These are phyloP conservation scores for Ophiostoma sp. DNA, from an alignment of 2,329 filamentous ascomycete genomes.

Conservation along the genomic window DNA sequence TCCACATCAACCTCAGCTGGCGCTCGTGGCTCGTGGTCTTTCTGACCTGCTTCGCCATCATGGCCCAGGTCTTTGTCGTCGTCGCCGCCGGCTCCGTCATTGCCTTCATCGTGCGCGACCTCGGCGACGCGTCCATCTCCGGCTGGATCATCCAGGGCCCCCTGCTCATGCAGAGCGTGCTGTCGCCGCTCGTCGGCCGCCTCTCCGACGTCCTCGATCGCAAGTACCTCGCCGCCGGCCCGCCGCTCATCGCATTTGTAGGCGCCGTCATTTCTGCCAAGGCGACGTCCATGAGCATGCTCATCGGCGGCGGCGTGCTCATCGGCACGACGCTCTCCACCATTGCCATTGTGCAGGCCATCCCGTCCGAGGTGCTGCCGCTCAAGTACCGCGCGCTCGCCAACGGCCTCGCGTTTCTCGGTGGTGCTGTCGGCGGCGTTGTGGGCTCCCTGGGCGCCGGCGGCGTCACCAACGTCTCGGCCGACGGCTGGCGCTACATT, in stretches of 20 bases:
- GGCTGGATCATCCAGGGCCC: slow-evolving; percentile 55
- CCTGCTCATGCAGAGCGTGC: slow-evolving; percentile 51
- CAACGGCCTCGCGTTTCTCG: slow-evolving; percentile 48
- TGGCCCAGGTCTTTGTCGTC: slow-evolving; percentile 52
- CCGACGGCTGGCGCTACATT: slow-evolving; percentile 49
- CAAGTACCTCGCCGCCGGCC: slow-evolving; percentile 48
- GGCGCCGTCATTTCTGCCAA: slow-evolving; percentile 51
- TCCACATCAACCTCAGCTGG: slow-evolving; percentile 48
- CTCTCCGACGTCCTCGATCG: slow-evolving; percentile 53
- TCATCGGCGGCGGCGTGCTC: slow-evolving; percentile 53
- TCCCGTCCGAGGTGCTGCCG: slow-evolving; percentile 52
- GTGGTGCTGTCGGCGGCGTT: slow-evolving; percentile 46
- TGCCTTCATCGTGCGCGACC: slow-evolving; percentile 50
- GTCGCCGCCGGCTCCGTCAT: slow-evolving; percentile 51
- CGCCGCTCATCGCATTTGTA: slow-evolving; percentile 48
- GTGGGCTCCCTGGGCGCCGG: slow-evolving; percentile 47
- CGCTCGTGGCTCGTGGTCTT: slow-evolving; percentile 45
- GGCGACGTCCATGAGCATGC: slow-evolving; percentile 49
- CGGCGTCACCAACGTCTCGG: slow-evolving; percentile 44
- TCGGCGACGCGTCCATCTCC: slow-evolving; percentile 45
- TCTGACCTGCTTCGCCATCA: slow-evolving; percentile 47
- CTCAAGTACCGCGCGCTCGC: slow-evolving; percentile 52
- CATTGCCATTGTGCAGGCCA: slow-evolving; percentile 51
- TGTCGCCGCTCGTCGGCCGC: slow-evolving; percentile 51
- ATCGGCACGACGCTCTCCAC: slow-evolving; percentile 50